Evolutionary conservation across 257 asterid species (phyloP), one percentile per base, ranked within the genome.

Genomic region (Solanum megistacrolobum): DNA sequence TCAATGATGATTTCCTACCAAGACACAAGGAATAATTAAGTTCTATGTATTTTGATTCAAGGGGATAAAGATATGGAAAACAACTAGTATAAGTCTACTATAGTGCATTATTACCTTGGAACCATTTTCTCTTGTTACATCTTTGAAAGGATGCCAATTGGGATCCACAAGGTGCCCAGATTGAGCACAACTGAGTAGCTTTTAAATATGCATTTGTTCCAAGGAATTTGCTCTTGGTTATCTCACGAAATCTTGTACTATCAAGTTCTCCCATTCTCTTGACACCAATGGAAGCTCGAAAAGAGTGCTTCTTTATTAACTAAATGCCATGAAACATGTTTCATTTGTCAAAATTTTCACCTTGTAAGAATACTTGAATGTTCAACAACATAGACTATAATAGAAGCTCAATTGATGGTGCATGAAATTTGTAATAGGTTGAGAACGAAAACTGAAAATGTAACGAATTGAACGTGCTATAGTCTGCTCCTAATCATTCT

Each of bases 221-320:
- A 16, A 36, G 29, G 34, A 38, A 79, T 29, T 10, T 84, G 25
- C 12, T 13, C 84, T 58, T 87, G 35, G 84, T 66, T 75, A 83
- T 86, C 48, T 23, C 36, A 9, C 27, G 23, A 76, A 88, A 88
- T 32, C 88, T 66, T 25, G 11, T 83, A 36, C 6, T 2, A 68
- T 90, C 87, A 43, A 90, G 38, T 29, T 88, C 92, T 38, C 92
- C 91, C 86, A 88, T 87, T 85, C 87, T 84, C 89, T 90, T 90
- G 66, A 90, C 72, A 20, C 87, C 87, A 27, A 90, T 69, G 21
- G 10, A 12, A 14, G 34, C 52, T 65, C 10, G 13, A 1, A 38
- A 46, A 29, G 85, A 29, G 25, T 16, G 7, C 27, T 81, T 5
- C 69, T 46, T 81, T 65, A 81, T 16, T 29, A 65, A 65, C 85